These are phyloP conservation scores for Trypanosoma cruzi DNA, from an alignment of 208 protist genomes.

Conservation along the genomic window DNA sequence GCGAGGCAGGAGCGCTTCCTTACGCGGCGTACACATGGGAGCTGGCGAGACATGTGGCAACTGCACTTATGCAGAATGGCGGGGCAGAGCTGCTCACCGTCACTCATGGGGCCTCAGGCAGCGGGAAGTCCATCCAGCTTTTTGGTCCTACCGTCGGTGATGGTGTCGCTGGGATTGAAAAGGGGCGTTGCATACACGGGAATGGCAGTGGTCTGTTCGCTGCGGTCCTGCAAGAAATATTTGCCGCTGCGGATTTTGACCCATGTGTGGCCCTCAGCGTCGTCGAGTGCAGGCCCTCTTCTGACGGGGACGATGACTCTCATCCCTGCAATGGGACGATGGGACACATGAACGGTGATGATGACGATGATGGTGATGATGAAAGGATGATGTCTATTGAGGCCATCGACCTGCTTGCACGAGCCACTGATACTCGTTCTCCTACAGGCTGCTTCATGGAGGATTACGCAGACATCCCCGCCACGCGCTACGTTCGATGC, in stretches of 20 bases:
- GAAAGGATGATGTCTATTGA: constrained; percentile 5
- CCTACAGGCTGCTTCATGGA: constrained; percentile 47
- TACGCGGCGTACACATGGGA: constrained; percentile 9
- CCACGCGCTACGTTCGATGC: constrained; percentile 36
- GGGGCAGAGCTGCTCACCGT: constrained; percentile 26
- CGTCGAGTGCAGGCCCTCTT: constrained; percentile 14
- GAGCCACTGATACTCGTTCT: constrained; percentile 1
- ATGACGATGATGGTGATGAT: no score
- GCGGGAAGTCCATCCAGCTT: constrained; percentile 26
- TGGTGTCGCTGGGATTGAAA: no score
- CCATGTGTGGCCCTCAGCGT: constrained; percentile 23
- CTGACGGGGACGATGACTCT: not conserved
- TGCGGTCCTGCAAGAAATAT: constrained; percentile 16
- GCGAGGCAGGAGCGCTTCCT: constrained; percentile 13
- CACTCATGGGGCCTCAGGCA: constrained; percentile 21
- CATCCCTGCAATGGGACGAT: not conserved
- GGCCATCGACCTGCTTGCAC: constrained; percentile 20
- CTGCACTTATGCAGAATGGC: not conserved
- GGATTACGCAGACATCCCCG: constrained; percentile 41
- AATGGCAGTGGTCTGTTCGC: constrained; percentile 6
- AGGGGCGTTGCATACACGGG: not conserved
- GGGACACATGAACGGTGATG: not conserved
- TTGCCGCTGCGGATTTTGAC: constrained; percentile 3
- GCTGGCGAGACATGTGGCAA: constrained; percentile 10
- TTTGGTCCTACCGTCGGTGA: constrained; percentile 13